Percentiles rank a stretch among this genome's conserved stretches.
Conservation (phyloP, 768 basidiomycete species). For the Pholiota microspora region DNA sequence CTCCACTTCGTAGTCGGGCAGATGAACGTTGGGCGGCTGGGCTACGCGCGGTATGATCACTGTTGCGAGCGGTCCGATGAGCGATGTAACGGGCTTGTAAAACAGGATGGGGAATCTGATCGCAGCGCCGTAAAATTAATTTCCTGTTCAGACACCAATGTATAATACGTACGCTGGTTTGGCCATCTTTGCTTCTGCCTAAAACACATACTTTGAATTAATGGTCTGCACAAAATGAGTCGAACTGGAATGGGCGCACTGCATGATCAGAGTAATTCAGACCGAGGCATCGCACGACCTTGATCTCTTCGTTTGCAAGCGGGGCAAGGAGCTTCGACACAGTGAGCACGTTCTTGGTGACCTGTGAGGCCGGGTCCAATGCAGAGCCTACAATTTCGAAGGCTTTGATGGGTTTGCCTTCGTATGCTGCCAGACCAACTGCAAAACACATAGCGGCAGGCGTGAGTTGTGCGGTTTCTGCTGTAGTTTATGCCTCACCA, state of each 20-base stretch:
- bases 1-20: conserved; percentile 84
- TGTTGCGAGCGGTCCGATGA: conserved; percentile 69
- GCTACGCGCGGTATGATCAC: conserved; percentile 65
- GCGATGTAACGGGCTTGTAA: conserved; percentile 70
- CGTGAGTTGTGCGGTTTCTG: background rate
- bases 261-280: conserved; percentile 88
- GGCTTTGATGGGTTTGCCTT: conserved; percentile 57
- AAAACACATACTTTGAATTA: background rate
- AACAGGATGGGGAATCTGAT: conserved; percentile 70
- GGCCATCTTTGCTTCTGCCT: conserved; percentile 68
- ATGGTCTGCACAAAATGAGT: background rate
- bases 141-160: background rate
- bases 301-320: conserved; percentile 63
- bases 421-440: conserved; percentile 61
- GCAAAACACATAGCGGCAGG: background rate
- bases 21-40: conserved; percentile 67
- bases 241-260: conserved; percentile 32
- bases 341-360: conserved; percentile 63
- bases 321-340: conserved; percentile 72
- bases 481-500: conserved; percentile 33
- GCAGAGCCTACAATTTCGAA: conserved; percentile 72
- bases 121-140: background rate
- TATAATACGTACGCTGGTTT: conserved; percentile 52
- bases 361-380: conserved; percentile 62
- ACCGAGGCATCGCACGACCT: conserved; percentile 72